phyloP scores from a whole-genome alignment of 2,329 filamentous ascomycete species.

The Microcyclospora pomicola region DNA sequence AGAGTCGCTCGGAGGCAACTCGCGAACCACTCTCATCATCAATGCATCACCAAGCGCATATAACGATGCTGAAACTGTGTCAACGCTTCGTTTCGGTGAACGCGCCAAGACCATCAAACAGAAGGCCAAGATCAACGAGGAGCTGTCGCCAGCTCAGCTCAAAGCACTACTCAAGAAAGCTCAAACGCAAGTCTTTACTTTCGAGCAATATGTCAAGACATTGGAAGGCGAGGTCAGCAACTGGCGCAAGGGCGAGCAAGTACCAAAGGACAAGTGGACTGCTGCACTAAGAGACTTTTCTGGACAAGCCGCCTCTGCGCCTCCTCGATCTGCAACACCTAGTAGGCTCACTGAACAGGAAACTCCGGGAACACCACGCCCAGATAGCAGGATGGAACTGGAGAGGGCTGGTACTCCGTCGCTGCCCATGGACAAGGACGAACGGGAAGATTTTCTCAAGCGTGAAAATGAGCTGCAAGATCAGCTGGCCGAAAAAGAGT shows the following conservation, averaged over 20 bases:
- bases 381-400: slow-evolving; percentile 50
- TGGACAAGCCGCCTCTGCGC: slow-evolving; percentile 32
- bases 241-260: slow-evolving; percentile 78
- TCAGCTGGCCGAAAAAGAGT: slow-evolving; percentile 86
- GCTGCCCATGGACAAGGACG: slow-evolving; percentile 82
- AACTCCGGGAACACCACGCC: slow-evolving; percentile 37
- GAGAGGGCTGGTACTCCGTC: slow-evolving; percentile 81
- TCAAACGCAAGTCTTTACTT: slow-evolving; percentile 75
- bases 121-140: slow-evolving; percentile 98
- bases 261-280: slow-evolving; percentile 83
- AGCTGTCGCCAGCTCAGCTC: slow-evolving; percentile 88
- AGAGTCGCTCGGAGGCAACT: slow-evolving; percentile 95
- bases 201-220: slow-evolving; percentile 70
- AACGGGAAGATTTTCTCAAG: slow-evolving; percentile 87
- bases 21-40: slow-evolving; percentile 93
- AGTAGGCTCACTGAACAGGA: slow-evolving; percentile 34
- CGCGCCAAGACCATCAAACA: slow-evolving; percentile 98
- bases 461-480: slow-evolving; percentile 96
- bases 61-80: slow-evolving; percentile 88
- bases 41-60: slow-evolving; percentile 99
- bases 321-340: slow-evolving; percentile 46
- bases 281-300: slow-evolving; percentile 41
- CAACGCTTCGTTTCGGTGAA: slow-evolving; percentile 87
- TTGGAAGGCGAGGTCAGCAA: slow-evolving; percentile 72
- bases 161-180: slow-evolving; percentile 87